Evolutionary conservation across 2,329 filamentous ascomycete species (phyloP), one percentile per base, ranked within the genome.

Genomic region (Arthrobotrys entomopaga): DNA sequence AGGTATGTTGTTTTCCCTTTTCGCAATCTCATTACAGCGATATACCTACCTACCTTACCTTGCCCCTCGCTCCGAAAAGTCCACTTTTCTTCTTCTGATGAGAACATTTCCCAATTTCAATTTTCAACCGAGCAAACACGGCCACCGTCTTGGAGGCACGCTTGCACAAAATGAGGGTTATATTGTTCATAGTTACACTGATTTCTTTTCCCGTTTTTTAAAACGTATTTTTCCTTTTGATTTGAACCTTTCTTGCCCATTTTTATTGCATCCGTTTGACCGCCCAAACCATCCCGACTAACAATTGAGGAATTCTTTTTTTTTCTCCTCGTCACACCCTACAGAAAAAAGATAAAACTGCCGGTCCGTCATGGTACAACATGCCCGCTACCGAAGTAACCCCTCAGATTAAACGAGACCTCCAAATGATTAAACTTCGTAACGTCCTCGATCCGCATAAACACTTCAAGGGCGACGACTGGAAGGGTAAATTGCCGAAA

Each of bases 391-490:
- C 94, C 24, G 85, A 91, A 58, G 82, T 97, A 58, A 97, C 93
- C 0, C 88, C 92, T 7, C 89, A 96, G 79, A 85, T 97, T 75
- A 96, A 93, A 82, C 87, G 92, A 78, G 94, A 99, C 80, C 85
- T 97, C 58, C 93, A 97, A 82, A 84, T 98, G 10, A 84, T 99
- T 71, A 89, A 92, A 77, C 94, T 97, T 90, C 89, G 95, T 81
- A 90, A 89, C 65, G 89, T 97, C 19, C 85, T 98, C 20, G 94
- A 98, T 77, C 89, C 93, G 0, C 94, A 98, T 81, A 86, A 91
- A 57, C 91, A 94, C 79, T 96, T 96, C 85, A 96, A 94, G 81
- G 98, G 97, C 82, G 89, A 94, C 59, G 87, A 84, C 58, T 86
- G 88, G 65, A 93, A 90, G 70, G 84, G 70, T 15, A 66, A 87